These are phyloP conservation scores for Pelargonium fulgidum DNA, from an alignment of 441 rosid species.

Conservation along the genomic window DNA sequence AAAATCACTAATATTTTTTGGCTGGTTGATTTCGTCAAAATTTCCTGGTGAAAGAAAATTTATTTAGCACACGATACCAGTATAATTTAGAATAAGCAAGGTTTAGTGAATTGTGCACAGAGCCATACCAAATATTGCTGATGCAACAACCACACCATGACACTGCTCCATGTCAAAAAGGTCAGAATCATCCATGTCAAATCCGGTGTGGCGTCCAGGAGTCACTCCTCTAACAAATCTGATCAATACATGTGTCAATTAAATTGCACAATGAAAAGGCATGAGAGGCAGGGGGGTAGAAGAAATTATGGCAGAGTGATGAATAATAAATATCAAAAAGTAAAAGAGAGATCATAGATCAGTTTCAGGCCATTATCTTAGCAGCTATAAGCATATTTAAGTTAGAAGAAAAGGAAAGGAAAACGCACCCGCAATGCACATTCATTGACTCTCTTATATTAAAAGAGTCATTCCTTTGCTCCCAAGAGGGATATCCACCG, in stretches of 20 bases:
- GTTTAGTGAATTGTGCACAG: conserved; percentile 14
- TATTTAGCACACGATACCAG: conserved; percentile 21
- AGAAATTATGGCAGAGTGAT: neutral
- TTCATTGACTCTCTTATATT: conserved; percentile 68
- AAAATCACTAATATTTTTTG: conserved; percentile 61
- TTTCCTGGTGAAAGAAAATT: conserved; percentile 47
- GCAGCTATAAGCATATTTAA: neutral
- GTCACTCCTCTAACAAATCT: conserved; percentile 74
- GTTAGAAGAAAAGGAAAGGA: neutral
- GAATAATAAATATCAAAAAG: neutral
- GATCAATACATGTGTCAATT: conserved; percentile 18
- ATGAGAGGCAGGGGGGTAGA: neutral
- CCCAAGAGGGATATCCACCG: conserved; percentile 78
- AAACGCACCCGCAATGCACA: conserved; percentile 75
- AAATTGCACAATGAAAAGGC: conserved; percentile 9
- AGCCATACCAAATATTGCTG: conserved; percentile 79
- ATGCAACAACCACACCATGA: conserved; percentile 70
- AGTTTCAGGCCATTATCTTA: neutral
- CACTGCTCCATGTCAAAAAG: conserved; percentile 76
- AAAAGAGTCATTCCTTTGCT: conserved; percentile 63
- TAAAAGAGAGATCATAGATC: neutral
- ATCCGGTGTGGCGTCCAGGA: conserved; percentile 72
- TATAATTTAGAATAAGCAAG: conserved; percentile 14
- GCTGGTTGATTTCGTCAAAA: conserved; percentile 77
- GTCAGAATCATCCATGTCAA: conserved; percentile 64